These are phyloP conservation scores for Penicillium glabrum DNA, from an alignment of 2,329 filamentous ascomycete species.

Conservation along the genomic window DNA sequence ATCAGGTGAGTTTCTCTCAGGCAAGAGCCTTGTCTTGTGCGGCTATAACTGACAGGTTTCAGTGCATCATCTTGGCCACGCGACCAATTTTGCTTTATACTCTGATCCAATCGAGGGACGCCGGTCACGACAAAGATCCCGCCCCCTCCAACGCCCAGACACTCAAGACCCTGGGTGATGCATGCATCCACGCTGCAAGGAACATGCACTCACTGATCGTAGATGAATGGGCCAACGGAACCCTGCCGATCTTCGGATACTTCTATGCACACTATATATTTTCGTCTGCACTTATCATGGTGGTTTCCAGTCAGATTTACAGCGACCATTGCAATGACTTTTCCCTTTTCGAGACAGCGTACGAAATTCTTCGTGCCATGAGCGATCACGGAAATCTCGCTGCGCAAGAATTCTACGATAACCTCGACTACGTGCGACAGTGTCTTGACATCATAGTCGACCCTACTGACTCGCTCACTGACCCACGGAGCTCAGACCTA, in stretches of 20 bases:
- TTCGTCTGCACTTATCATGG: constrained; percentile 32
- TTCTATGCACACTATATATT: constrained; percentile 38
- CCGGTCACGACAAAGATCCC: constrained; percentile 5
- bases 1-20: constrained; percentile 20
- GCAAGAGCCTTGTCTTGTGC: not conserved
- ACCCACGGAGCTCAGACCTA: not conserved
- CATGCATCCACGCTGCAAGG: constrained; percentile 34
- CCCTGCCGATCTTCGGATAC: constrained; percentile 33
- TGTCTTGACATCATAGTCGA: constrained; percentile 7
- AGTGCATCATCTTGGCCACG: constrained; percentile 38
- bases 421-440: constrained; percentile 19
- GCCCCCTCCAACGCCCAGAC: constrained; percentile 17
- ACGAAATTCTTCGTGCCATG: constrained; percentile 27
- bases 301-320: constrained; percentile 28
- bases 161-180: constrained; percentile 30
- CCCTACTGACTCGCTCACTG: not conserved
- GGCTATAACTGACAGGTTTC: not conserved
- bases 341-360: constrained; percentile 24
- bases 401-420: constrained; percentile 29
- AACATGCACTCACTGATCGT: constrained; percentile 31
- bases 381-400: constrained; percentile 30
- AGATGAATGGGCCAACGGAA: constrained; percentile 34
- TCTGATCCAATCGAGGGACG: constrained; percentile 22
- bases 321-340: constrained; percentile 19
- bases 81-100: constrained; percentile 36